Conservation (phyloP, 140 eudicot genomes). For the Ambrosia hybrid region DNA sequence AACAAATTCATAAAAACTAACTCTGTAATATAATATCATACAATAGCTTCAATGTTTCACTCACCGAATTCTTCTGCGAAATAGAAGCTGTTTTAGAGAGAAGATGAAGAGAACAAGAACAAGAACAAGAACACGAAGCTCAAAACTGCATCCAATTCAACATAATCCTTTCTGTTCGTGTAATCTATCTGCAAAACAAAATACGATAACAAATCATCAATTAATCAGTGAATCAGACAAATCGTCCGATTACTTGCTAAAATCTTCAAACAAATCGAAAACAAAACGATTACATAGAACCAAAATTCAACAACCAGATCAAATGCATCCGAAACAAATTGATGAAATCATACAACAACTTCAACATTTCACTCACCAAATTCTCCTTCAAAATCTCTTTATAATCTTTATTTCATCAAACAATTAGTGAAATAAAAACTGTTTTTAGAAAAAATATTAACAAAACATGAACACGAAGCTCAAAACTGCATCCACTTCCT, state of each 20-base stretch:
- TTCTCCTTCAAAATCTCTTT: not conserved
- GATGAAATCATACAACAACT: constrained; percentile 15
- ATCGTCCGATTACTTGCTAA: not conserved
- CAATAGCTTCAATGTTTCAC: constrained; percentile 19
- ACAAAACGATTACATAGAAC: not conserved
- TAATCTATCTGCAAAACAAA: constrained; percentile 22
- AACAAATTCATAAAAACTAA: constrained; percentile 1
- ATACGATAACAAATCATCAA: not conserved
- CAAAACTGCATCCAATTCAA: not conserved
- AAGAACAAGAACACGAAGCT: not conserved
- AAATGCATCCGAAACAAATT: no score
- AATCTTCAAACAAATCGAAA: not conserved
- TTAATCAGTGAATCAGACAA: constrained; percentile 7
- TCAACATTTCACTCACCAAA: constrained; percentile 20
- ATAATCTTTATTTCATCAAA: no score
- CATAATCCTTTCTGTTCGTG: constrained; percentile 11
- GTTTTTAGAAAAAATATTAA: no score
- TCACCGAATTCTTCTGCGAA: no score
- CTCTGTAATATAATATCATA: no score
- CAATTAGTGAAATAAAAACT: no score
- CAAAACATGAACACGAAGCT: not conserved
- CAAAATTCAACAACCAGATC: constrained; percentile 19
- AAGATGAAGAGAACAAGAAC: no score
- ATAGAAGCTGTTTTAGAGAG: no score
- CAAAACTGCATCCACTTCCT: no score